Evolutionary conservation across 768 basidiomycete genomes (phyloP), one percentile per base, ranked within the genome.

Genomic region (Floccularia luteovirens): DNA sequence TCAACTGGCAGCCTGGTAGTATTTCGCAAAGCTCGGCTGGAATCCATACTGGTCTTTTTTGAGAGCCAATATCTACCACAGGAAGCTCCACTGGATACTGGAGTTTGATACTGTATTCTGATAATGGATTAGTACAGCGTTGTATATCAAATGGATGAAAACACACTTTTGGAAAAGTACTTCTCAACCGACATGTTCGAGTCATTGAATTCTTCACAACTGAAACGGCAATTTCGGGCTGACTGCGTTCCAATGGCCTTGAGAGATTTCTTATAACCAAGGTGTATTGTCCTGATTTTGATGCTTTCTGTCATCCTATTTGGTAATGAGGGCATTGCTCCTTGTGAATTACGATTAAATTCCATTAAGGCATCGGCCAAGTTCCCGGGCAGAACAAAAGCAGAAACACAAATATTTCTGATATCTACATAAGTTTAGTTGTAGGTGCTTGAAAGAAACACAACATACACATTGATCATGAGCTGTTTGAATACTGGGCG

Each of bases 21-120:
- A 90, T 82, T 17, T 73, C 61, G 61, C 86, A 89, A 1, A 90
- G 36, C 53, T 90, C 86, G 0, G 82, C 76, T 0, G 86, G 86
- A 1, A 87, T 57, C 48, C 56, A 74, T 31, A 56, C 53, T 0
- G 53, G 39, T 22, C 58, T 53, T 30, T 57, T 55, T 3, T 40
- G 28, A 20, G 43, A 51, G 1, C 71, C 71, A 24, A 78, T 56
- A 39, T 79, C 61, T 36, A 79, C 60, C 21, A 77, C 66, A 1
- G 77, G 75, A n/a, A 79, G 52, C 20, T 77, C 62, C 3, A 56
- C 36, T 1, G 75, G 56, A 40, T 74, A 47, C 37, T 58, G 54
- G 4, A 86, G 55, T 2, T 50, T 68, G 28, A 66, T 72, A 0
- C 69, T 69, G 48, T 87, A 77, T 48, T 80, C 84, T 87, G 45